Percentiles rank a stretch among this genome's conserved stretches.
Conservation (phyloP, 768 basidiomycete species). For the Pleurotus ostreatus region DNA sequence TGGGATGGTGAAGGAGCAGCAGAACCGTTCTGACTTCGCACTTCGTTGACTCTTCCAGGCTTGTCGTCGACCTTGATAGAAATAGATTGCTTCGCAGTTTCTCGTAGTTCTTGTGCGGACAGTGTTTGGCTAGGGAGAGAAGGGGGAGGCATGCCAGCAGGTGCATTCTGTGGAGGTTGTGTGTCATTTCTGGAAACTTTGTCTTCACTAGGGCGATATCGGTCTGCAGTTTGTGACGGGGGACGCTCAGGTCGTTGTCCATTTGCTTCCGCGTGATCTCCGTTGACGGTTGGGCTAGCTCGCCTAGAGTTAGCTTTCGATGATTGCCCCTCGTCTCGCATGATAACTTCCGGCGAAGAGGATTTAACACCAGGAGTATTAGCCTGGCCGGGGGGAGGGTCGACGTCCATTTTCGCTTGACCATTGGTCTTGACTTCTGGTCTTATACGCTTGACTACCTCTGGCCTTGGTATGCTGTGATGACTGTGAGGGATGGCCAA, state of each 20-base stretch:
- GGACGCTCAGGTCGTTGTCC: not conserved
- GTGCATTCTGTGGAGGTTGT: constrained; percentile 23
- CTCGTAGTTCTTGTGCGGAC: constrained; percentile 76
- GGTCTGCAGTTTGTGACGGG: not conserved
- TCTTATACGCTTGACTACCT: constrained; percentile 65
- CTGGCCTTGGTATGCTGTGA: constrained; percentile 69
- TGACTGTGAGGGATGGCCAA: not conserved
- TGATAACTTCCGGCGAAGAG: not conserved
- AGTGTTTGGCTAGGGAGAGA: constrained; percentile 71
- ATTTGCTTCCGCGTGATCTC: not conserved
- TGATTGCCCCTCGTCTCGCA: not conserved
- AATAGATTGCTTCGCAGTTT: constrained; percentile 71
- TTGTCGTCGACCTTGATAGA: constrained; percentile 40
- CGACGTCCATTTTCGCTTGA: constrained; percentile 23
- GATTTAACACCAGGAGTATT: not conserved
- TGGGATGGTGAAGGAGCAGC: constrained; percentile 58
- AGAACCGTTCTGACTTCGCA: constrained; percentile 47
- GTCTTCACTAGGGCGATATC: constrained; percentile 36
- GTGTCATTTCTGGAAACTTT: constrained; percentile 30
- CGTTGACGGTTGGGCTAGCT: constrained; percentile 1
- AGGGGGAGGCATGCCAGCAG: constrained; percentile 66
- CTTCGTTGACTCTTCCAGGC: constrained; percentile 24
- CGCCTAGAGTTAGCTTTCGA: not conserved
- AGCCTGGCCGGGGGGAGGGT: constrained; percentile 11
- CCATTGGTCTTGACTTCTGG: constrained; percentile 33